Evolutionary conservation across 257 asterid genomes (phyloP).

Genomic region (Solanum bukasovii): DNA sequence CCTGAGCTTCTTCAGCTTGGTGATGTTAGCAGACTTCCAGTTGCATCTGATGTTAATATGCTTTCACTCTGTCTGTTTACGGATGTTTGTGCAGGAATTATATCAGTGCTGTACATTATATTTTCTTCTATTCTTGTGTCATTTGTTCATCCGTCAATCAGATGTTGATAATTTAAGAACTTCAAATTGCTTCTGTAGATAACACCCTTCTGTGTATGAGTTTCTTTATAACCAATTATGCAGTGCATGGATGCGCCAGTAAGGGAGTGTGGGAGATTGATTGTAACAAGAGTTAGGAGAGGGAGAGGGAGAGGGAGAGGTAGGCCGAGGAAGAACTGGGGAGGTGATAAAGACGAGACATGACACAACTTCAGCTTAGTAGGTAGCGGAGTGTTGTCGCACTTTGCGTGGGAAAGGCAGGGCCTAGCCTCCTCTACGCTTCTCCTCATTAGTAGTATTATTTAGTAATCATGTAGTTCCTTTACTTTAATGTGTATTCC

Average conservation of each 20-base stretch:
- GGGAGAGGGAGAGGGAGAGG: neutral
- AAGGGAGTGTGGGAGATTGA: neutral
- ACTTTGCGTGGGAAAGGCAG: neutral
- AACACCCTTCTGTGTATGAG: neutral
- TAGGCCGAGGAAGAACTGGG: neutral
- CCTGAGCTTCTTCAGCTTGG: neutral
- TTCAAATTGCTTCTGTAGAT: neutral
- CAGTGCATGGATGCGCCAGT: neutral
- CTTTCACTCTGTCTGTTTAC: neutral
- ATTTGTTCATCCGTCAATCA: neutral
- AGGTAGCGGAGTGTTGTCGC: neutral
- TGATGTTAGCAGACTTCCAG: neutral
- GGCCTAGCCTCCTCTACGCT: neutral
- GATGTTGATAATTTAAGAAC: neutral
- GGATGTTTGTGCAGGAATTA: neutral
- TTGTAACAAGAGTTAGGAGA: neutral
- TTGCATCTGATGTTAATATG: neutral
- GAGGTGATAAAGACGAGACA: neutral
- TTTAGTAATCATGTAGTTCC: neutral
- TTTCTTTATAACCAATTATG: neutral
- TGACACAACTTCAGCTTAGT: neutral
- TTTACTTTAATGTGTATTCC: neutral
- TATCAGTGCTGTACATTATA: neutral
- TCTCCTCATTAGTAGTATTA: neutral
- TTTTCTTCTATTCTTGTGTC: neutral